phyloP scores from a whole-genome alignment of 805 yeast genomes.

The Scheffersomyces coipomensis region DNA sequence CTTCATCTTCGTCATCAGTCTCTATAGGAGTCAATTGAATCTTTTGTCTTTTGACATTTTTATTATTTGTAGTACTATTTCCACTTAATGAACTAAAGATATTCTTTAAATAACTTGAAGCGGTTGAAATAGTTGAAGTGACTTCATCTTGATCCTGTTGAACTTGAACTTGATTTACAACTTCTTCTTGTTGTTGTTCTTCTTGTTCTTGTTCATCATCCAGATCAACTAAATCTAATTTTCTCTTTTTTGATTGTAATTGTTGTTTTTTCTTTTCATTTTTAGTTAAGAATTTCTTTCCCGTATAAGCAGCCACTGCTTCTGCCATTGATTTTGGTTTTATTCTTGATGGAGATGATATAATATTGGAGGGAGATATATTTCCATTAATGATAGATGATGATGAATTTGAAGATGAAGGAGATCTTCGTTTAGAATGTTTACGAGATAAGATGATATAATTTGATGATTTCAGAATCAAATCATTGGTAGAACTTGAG shows the following conservation, averaged over 20 bases:
- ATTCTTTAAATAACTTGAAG: not conserved
- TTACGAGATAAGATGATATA: constrained; percentile 42
- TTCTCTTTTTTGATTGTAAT: constrained; percentile 2
- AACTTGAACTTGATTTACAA: no score
- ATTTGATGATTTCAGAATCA: not conserved
- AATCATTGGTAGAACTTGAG: constrained; percentile 15
- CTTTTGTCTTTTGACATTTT: not conserved
- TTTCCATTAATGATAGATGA: not conserved
- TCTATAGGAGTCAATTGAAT: constrained; percentile 1
- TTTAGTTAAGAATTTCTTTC: constrained; percentile 51
- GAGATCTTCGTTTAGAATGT: constrained; percentile 3
- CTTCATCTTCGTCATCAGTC: constrained; percentile 25
- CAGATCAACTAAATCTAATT: not conserved
- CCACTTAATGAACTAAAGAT: not conserved
- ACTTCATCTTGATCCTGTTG: not conserved
- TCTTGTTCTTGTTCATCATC: not conserved
- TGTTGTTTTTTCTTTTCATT: constrained; percentile 32
- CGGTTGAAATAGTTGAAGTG: not conserved
- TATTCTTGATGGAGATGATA: not conserved
- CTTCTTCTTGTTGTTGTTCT: not conserved
- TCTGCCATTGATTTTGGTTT: constrained; percentile 54
- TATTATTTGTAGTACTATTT: not conserved
- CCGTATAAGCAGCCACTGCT: constrained; percentile 58
- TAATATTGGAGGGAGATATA: not conserved
- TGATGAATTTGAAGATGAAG: not conserved